Evolutionary conservation across 331 rosid species (phyloP), one percentile per base, ranked within the genome.

Genomic region (Acacia concinna): DNA sequence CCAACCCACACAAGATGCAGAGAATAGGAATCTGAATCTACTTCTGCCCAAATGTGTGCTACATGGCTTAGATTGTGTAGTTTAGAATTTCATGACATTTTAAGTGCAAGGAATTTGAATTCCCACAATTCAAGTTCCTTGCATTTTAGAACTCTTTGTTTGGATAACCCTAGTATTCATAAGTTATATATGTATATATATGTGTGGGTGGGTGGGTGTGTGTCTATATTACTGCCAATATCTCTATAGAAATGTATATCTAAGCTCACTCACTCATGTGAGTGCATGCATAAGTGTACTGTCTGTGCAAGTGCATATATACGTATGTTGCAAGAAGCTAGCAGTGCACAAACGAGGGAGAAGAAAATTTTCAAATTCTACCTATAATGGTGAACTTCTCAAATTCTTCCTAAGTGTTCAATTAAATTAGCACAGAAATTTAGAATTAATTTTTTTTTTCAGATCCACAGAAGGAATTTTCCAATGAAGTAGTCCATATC

Each of bases 1-100:
- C 70, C 79, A 52, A 52, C 69, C 28, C 65, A 49, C 63, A 63
- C 49, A 52, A 81, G 68, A 52, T 63, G 69, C 70, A 69, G n/a
- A 15, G 30, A 57, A 54, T 4, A 46, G 54, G 57, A 72, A 80
- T 80, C 51, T 66, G 70, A 60, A 54, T 71, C 13, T 1, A 59
- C 8, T 40, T 52, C 75, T 56, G 30, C 43, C 65, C 12, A 78
- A 83, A 57, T 12, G 28, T 47, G 32, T 20, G 65, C 78, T 68
- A 13, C 69, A 35, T 37, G 43, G 74, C 60, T 30, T 38, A 21
- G 32, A 38, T 37, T 9, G 20, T 20, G 51, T 10, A 67, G 27
- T n/a, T 37, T 21, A 67, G 32, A 67, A 67, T n/a, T 67, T 14
- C 32, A 38, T 11, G 72, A 32, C 30, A n/a, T 67, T 35, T 66